A percentile compares a stretch with the other conserved stretches of the same genome.
Conservation (phyloP, 2,329 filamentous ascomycete species). For the Myriangium duriaei region DNA sequence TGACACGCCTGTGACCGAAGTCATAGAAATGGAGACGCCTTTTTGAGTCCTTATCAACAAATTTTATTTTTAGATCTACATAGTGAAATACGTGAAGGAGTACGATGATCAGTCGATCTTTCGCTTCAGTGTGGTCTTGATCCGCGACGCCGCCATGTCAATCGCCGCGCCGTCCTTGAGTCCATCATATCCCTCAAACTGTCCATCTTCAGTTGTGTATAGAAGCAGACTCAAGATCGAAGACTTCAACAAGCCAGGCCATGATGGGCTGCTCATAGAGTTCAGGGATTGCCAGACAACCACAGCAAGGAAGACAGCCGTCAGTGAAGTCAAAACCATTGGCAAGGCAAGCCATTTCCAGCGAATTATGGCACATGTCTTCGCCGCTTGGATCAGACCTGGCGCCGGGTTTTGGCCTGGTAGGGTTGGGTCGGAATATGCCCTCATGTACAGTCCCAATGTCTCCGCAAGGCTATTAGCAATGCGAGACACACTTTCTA, state of each 20-base stretch:
- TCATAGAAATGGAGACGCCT: too few species aligned
- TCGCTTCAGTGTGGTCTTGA: too few species aligned
- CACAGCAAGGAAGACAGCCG: background rate
- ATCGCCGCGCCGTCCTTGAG: background rate
- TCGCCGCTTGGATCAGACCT: background rate
- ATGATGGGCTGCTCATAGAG: background rate
- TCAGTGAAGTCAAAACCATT: background rate
- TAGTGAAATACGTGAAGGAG: too few species aligned
- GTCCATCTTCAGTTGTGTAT: background rate
- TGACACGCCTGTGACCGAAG: too few species aligned
- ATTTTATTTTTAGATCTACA: too few species aligned
- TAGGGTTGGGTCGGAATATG: background rate
- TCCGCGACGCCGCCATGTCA: too few species aligned
- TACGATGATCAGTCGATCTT: too few species aligned
- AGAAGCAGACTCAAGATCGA: background rate
- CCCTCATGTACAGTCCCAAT: too few species aligned
- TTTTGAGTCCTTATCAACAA: too few species aligned
- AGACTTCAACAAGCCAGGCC: slow-evolving; percentile 1
- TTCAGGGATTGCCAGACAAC: background rate
- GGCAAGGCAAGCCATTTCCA: background rate
- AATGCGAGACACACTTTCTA: too few species aligned
- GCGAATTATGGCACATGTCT: background rate
- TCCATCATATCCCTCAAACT: background rate
- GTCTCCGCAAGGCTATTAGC: too few species aligned
- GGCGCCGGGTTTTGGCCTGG: background rate